Base-by-base conservation (phyloP, 2,329 filamentous ascomycete species). In the Alternaria hordeiaustralica region DNA sequence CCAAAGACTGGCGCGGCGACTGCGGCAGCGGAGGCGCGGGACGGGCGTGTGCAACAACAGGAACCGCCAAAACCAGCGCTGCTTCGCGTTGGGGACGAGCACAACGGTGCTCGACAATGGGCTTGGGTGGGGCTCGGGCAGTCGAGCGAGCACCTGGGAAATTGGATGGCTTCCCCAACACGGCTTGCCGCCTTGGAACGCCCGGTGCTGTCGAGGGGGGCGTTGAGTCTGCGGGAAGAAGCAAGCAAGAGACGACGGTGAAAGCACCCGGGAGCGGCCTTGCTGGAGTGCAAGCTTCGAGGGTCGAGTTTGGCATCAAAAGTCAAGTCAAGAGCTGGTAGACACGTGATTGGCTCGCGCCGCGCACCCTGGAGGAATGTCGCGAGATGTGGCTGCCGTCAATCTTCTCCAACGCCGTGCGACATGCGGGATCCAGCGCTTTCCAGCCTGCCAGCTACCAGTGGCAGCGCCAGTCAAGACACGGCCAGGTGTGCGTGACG, bases 1-100 rank as follows among this genome's bases (percentile, higher is more conserved):
- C 69, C 75, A 75, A 73, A 70, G 65, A 73, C 71, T 74, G 69
- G 67, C 74, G 72, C 70, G 74, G 73, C 61, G 60, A 61, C 58
- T 63, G 67, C 68, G 70, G 65, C 62, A 70, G 60, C 60, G 50
- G 66, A 61, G 60, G 62, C 63, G 67, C 68, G 61, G 68, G 66
- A 65, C 55, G 46, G 63, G 36, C 15, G 36, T 41, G 36, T 66
- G 72, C 63, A 70, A 65, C 49, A 65, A 49, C 59, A 64, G 68
- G 66, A 65, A 65, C 64, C 67, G 66, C 45, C 51, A 64, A 55
- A 62, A 58, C 50, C 63, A 56, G 63, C 65, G 63, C 58, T 46
- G 60, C 57, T 58, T 60, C 57, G 65, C 55, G 64, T 62, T 55
- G 58, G 64, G 46, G 67, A 60, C 46, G 63, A 63, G 57, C 67